Percentiles rank a stretch among this genome's conserved stretches.
phyloP scores from a whole-genome alignment of 257 asterid genomes.

The Plectranthus barbatus region DNA sequence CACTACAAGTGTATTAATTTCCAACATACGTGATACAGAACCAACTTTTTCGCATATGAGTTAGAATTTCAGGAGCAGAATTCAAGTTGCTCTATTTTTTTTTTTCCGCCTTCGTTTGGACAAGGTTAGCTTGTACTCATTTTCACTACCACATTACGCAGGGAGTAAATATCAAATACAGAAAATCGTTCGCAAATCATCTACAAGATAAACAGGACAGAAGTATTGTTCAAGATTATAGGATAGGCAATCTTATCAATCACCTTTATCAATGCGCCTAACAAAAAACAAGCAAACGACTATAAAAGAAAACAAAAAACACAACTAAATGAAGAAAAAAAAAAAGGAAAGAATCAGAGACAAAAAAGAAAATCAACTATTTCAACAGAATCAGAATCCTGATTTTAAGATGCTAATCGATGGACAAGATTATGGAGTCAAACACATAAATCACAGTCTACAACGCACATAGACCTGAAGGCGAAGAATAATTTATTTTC shows the following conservation, averaged over 20 bases:
- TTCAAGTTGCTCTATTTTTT: neutral
- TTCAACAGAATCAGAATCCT: neutral
- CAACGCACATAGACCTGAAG: too few species aligned
- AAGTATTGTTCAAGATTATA: neutral
- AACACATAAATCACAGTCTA: neutral
- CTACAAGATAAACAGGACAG: neutral
- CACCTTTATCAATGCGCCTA: neutral
- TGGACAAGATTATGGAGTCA: neutral
- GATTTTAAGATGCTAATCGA: neutral
- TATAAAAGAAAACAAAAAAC: neutral
- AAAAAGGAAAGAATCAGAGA: neutral
- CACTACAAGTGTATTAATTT: neutral
- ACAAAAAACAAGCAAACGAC: neutral
- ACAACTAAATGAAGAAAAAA: neutral
- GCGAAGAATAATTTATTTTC: neutral
- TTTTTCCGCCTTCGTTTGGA: neutral
- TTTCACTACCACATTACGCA: neutral
- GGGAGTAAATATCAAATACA: neutral
- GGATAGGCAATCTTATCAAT: neutral
- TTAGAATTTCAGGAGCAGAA: too few species aligned
- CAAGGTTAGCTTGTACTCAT: neutral
- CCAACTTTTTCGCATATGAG: too few species aligned
- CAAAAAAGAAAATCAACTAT: neutral
- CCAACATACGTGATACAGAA: neutral
- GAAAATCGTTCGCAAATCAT: neutral